Conservation (phyloP, 2,329 filamentous ascomycete species). For the Fusarium virguliforme region DNA sequence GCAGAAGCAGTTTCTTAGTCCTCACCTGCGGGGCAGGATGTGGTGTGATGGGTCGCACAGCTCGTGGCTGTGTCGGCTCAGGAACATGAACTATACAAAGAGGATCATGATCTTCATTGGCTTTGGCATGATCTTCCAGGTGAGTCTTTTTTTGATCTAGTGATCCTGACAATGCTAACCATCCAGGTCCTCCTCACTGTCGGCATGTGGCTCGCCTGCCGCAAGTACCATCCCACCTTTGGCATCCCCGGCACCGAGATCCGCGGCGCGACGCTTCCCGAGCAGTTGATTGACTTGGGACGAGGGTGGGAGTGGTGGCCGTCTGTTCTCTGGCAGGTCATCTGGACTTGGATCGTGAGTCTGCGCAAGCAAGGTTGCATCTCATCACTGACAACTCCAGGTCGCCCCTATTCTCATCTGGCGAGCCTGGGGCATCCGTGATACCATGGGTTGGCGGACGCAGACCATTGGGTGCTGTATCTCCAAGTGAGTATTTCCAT, state of each 20-base stretch:
- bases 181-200: slow-evolving; percentile 70
- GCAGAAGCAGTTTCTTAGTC: slow-evolving; percentile 58
- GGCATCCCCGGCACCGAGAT: slow-evolving; percentile 72
- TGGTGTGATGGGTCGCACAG: slow-evolving; percentile 5
- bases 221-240: slow-evolving; percentile 73
- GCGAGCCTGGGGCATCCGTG: slow-evolving; percentile 72
- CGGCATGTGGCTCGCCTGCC: slow-evolving; percentile 73
- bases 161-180: background rate
- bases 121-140: slow-evolving; percentile 71
- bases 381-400: background rate
- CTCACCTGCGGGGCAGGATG: background rate
- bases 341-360: slow-evolving; percentile 71
- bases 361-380: background rate
- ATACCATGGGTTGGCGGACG: slow-evolving; percentile 75
- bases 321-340: slow-evolving; percentile 73
- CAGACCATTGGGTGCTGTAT: slow-evolving; percentile 71
- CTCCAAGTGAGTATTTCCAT: slow-evolving; percentile 56
- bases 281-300: slow-evolving; percentile 63
- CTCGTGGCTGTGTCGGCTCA: slow-evolving; percentile 48
- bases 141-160: slow-evolving; percentile 51
- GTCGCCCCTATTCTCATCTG: slow-evolving; percentile 71
- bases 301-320: slow-evolving; percentile 77
- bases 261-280: slow-evolving; percentile 40
- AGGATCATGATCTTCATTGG: slow-evolving; percentile 66
- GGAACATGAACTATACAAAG: slow-evolving; percentile 59